These are phyloP conservation scores for Harringtonia lauricola DNA, from an alignment of 2,329 filamentous ascomycete species.

Conservation along the genomic window DNA sequence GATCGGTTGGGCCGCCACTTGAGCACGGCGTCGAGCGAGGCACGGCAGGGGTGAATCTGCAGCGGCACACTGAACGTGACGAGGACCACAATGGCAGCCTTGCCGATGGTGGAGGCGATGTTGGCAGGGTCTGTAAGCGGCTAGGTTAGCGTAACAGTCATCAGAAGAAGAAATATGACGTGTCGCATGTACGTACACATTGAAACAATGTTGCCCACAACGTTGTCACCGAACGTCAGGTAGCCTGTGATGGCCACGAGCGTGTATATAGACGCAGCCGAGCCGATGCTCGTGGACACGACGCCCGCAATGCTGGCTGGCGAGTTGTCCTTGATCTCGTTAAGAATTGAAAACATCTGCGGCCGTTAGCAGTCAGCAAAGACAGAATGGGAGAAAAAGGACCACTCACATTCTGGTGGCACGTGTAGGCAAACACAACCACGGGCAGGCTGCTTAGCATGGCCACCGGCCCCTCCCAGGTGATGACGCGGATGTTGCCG, in stretches of 20 bases:
- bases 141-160: neutral
- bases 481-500: slow-evolving; percentile 60
- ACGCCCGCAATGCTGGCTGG: slow-evolving; percentile 67
- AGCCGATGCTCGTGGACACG: slow-evolving; percentile 73
- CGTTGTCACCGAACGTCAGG: slow-evolving; percentile 82
- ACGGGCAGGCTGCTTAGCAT: slow-evolving; percentile 82
- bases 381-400: neutral
- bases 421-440: slow-evolving; percentile 98
- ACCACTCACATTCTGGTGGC: slow-evolving; percentile 74
- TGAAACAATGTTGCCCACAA: slow-evolving; percentile 84
- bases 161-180: neutral
- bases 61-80: slow-evolving; percentile 95
- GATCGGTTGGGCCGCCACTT: slow-evolving; percentile 54
- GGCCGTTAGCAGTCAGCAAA: neutral
- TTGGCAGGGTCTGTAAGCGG: slow-evolving; percentile 55
- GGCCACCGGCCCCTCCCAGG: slow-evolving; percentile 69
- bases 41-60: slow-evolving; percentile 90
- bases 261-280: slow-evolving; percentile 77
- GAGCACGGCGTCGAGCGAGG: slow-evolving; percentile 88
- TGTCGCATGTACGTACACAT: slow-evolving; percentile 67
- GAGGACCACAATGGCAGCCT: slow-evolving; percentile 87
- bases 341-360: slow-evolving; percentile 97
- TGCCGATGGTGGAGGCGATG: slow-evolving; percentile 79
- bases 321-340: slow-evolving; percentile 82
- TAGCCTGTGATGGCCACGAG: slow-evolving; percentile 93